Evolutionary conservation across 495 filamentous ascomycete genomes (phyloP).

Genomic region (Talaromyces adpressus): DNA sequence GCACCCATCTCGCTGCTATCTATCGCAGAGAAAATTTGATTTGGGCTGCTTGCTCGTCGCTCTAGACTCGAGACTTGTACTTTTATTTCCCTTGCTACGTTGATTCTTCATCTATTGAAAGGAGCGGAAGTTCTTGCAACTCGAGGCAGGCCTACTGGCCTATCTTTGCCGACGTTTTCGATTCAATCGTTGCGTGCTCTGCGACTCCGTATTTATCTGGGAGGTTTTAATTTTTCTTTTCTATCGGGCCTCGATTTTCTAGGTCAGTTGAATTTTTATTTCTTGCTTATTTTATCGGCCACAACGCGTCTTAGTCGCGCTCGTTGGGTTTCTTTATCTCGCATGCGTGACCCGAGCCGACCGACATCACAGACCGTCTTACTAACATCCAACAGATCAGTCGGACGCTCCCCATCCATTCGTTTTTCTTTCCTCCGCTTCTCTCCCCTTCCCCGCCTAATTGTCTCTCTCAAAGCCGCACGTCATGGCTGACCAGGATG

Average conservation of each 20-base stretch:
- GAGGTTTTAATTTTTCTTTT: slow-evolving; percentile 2
- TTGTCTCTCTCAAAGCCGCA: slow-evolving; percentile 22
- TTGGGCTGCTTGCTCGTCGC: not conserved
- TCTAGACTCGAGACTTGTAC: not conserved
- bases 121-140: not conserved
- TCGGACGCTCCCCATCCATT: slow-evolving; percentile 2
- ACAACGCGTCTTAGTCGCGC: not conserved
- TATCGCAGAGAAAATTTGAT: not conserved
- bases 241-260: not conserved
- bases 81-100: not conserved
- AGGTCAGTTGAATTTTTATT: not conserved
- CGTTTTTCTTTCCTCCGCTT: slow-evolving; percentile 23
- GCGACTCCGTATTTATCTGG: not conserved
- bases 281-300: not conserved
- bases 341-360: not conserved
- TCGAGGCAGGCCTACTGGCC: slow-evolving; percentile 3
- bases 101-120: not conserved
- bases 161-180: not conserved
- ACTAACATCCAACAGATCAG: not conserved
- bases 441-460: slow-evolving; percentile 18
- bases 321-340: not conserved
- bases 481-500: slow-evolving; percentile 90
- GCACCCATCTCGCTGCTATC: not conserved
- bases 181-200: not conserved
- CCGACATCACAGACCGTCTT: not conserved